phyloP scores from a whole-genome alignment of 2,329 filamentous ascomycete species.

The Microdochium bolleyi region DNA sequence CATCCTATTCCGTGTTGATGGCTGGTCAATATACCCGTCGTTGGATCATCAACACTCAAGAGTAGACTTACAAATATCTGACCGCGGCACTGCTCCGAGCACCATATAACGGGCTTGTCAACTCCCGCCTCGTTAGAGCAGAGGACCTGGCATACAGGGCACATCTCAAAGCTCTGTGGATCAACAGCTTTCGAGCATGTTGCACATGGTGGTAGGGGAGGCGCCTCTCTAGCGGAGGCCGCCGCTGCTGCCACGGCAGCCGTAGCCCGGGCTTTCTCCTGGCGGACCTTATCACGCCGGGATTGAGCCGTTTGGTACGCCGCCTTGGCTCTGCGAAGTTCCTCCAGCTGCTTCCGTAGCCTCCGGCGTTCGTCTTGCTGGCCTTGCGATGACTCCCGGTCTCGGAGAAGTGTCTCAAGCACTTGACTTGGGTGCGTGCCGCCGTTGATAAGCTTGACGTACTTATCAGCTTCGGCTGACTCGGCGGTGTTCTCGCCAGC shows the following conservation, averaged over 20 bases:
- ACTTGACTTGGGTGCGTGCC: constrained; percentile 19
- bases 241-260: constrained; percentile 21
- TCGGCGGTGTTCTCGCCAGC: constrained; percentile 22
- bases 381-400: constrained; percentile 17
- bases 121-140: constrained; percentile 24
- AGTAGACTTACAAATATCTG: constrained; percentile 29
- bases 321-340: constrained; percentile 37
- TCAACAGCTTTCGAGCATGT: constrained; percentile 27
- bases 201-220: constrained; percentile 29
- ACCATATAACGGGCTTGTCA: constrained; percentile 31
- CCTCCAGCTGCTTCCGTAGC: constrained; percentile 30
- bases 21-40: neutral
- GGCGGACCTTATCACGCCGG: constrained; percentile 21
- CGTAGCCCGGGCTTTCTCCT: constrained; percentile 32
- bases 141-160: constrained; percentile 36
- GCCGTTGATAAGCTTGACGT: constrained; percentile 27
- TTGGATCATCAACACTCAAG: no score
- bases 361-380: constrained; percentile 26
- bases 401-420: constrained; percentile 20
- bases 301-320: constrained; percentile 24
- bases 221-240: constrained; percentile 19
- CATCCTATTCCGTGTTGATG: constrained; percentile 23
- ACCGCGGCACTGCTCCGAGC: constrained; percentile 31
- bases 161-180: constrained; percentile 28
- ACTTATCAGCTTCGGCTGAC: constrained; percentile 21